Evolutionary conservation across 768 basidiomycete species (phyloP), one percentile per base, ranked within the genome.

Genomic region (Pisolithus albus): DNA sequence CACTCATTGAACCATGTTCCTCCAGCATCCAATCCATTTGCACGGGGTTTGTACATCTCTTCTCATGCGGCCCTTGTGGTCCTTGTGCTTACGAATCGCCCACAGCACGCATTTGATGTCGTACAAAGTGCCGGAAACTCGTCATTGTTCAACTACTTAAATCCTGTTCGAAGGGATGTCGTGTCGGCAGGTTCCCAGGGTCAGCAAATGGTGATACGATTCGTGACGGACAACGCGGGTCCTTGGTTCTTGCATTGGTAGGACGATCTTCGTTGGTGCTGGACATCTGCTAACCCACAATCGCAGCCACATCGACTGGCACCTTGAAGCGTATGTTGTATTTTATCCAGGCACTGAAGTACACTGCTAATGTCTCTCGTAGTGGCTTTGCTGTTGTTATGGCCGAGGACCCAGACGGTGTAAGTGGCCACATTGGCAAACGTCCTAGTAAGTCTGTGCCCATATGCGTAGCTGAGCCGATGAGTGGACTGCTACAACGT

Each of bases 191-290:
- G 65, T 8, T 59, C 51, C 43, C 52, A 48, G 18, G 63, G 77
- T 58, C 57, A 76, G 67, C 62, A 73, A 60, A 72, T 77, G 41
- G 72, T 75, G 7, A 66, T 86, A 34, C 75, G 83, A 40, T 85
- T 78, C 63, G 64, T 70, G 18, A 82, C 83, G 2, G 79, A 86
- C 56, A 86, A 86, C 61, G 68, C 81, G 1, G 83, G 84, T 6
- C 74, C 78, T 9, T 82, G 80, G 77, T 67, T 76, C 55, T 53
- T 75, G 39, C 75, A 76, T 51, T 76, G 65, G 65, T 66, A 50
- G 41, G 30, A 30, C 11, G 48, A 16, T 46, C 11, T n/a, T 41
- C 5, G 37, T 21, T 7, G 36, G 15, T 7, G 2, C 16, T 37
- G 21, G 6, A 23, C 19, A 1, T 34, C 16, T 52, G 7, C 37